phyloP scores from a whole-genome alignment of 139 green algal species.

The Yamagishiella unicocca region DNA sequence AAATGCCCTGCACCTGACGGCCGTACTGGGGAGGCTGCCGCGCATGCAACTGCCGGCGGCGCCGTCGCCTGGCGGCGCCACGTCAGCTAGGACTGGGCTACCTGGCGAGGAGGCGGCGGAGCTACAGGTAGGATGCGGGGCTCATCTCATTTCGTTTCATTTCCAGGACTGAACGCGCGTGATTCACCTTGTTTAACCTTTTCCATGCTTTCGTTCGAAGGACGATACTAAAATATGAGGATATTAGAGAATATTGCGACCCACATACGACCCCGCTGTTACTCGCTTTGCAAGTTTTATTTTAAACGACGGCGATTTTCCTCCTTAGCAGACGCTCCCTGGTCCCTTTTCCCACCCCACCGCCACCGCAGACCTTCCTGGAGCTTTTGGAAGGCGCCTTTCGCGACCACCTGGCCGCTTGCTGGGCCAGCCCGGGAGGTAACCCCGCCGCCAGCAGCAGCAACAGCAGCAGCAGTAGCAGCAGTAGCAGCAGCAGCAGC shows the following conservation, averaged over 20 bases:
- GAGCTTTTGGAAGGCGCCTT: background rate
- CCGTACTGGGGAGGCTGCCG: background rate
- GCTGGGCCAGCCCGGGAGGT: background rate
- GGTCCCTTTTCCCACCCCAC: no score
- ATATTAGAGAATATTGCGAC: background rate
- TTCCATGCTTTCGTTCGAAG: background rate
- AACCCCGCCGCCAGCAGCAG: background rate
- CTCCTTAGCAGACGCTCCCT: no score
- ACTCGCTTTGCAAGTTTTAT: background rate
- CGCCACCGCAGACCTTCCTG: background rate
- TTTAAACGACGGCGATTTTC: no score
- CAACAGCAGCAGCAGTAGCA: background rate
- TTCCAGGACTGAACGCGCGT: background rate
- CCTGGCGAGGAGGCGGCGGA: background rate
- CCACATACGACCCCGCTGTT: background rate
- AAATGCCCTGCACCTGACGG: constrained; percentile 25
- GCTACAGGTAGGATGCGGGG: background rate
- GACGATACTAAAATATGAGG: background rate
- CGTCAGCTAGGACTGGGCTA: background rate
- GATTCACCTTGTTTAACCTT: background rate
- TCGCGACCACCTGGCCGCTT: background rate
- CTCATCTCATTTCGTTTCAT: background rate
- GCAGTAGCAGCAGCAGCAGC: background rate
- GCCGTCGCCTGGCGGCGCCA: background rate
- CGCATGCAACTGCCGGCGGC: constrained; percentile 14